Evolutionary conservation across 2,329 filamentous ascomycete genomes (phyloP).

Genomic region (Clathrospora elynae): DNA sequence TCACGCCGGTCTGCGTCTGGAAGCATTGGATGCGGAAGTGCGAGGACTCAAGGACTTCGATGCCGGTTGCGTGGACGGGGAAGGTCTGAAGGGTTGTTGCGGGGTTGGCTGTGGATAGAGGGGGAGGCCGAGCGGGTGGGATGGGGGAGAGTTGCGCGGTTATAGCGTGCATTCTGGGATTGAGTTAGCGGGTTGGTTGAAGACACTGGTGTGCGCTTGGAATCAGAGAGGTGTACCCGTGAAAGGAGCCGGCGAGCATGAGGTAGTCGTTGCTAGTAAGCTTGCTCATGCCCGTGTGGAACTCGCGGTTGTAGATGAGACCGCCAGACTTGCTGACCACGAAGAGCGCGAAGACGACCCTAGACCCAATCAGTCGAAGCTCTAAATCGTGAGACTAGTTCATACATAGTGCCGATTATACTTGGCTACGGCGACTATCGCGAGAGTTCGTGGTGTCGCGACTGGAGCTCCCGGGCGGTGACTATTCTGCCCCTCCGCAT

Average conservation of each 20-base stretch:
- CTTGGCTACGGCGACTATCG: slow-evolving; percentile 2
- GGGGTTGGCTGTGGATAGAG: slow-evolving; percentile 30
- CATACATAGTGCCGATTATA: slow-evolving; percentile 21
- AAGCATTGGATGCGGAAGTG: slow-evolving; percentile 97
- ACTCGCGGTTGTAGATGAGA: slow-evolving; percentile 93
- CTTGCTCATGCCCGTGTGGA: slow-evolving; percentile 83
- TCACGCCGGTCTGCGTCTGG: slow-evolving; percentile 89
- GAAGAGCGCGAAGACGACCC: slow-evolving; percentile 93
- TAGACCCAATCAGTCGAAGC: slow-evolving; percentile 49
- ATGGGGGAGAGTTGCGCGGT: slow-evolving; percentile 53
- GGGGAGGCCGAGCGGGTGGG: slow-evolving; percentile 27
- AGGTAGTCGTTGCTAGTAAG: slow-evolving; percentile 96
- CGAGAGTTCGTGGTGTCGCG: slow-evolving; percentile 15
- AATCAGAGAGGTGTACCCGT: slow-evolving; percentile 71
- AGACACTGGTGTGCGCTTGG: not conserved
- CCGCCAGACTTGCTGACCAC: slow-evolving; percentile 99
- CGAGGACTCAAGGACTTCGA: slow-evolving; percentile 91
- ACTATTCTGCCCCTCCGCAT: slow-evolving; percentile 23
- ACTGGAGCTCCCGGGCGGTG: slow-evolving; percentile 12
- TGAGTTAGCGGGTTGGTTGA: slow-evolving; percentile 6
- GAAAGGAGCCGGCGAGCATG: slow-evolving; percentile 94
- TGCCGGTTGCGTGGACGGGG: slow-evolving; percentile 64
- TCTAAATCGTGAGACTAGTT: not conserved
- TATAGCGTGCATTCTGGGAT: slow-evolving; percentile 65
- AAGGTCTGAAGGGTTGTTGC: slow-evolving; percentile 44